Evolutionary conservation across 768 basidiomycete genomes (phyloP), one percentile per base, ranked within the genome.

Genomic region (Tricholoma furcatifolium): DNA sequence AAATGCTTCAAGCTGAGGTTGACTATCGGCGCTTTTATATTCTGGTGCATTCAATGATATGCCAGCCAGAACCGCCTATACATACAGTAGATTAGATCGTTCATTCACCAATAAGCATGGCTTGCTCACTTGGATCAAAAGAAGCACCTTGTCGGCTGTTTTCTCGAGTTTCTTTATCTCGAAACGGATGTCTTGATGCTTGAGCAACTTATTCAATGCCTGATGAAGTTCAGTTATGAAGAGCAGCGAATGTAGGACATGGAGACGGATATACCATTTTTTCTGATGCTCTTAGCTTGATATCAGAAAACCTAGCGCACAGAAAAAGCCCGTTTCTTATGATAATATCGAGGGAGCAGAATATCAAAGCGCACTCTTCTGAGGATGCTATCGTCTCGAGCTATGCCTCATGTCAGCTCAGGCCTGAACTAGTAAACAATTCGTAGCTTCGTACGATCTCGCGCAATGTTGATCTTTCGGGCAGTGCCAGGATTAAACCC

Each of bases 181-280:
- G 66, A 83, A 97, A 1, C 92, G 85, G 52, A 95, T 89, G 55
- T 93, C 92, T n/a, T 75, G 74, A 51, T 91, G 83, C 44, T 71
- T 75, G 50, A 82, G 76, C 40, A 93, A 74, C 61, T 80, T 85
- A 63, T 90, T 90, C 58, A 83, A 86, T 30, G 70, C 56, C 79
- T 82, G 53, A 1, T 52, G 20, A 14, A 52, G 8, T 14, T 46
- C 18, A 27, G 17, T 46, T 30, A n/a, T 10, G 38, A 15, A 15
- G 10, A 4, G 24, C 8, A 10, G 8, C 12, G 7, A 18, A 51
- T 34, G 6, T 10, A 10, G 6, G 3, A 11, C 21, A 15, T 6
- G 38, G 27, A 3, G 12, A n/a, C 17, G 20, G 24, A 45, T 58
- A 56, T 41, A 88, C 92, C 51, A 77, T 71, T 67, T 87, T 94